phyloP scores from a whole-genome alignment of 1,284 basidiomycete genomes.

The Jaminaea rosea region DNA sequence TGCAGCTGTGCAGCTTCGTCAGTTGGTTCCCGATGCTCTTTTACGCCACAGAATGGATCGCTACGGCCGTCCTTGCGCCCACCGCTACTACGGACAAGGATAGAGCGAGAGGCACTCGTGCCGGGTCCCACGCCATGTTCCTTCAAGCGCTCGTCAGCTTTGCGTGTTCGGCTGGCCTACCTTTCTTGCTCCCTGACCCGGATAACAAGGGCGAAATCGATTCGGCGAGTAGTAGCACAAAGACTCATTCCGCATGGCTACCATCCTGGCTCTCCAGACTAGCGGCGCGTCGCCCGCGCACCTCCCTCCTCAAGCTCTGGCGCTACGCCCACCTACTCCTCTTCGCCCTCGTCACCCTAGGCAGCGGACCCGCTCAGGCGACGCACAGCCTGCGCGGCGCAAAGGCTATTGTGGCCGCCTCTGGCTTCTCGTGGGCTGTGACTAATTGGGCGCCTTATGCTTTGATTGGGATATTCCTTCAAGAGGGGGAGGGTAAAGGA shows the following conservation, averaged over 20 bases:
- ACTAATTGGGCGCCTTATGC: conserved; percentile 45
- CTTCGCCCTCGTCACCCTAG: conserved; percentile 15
- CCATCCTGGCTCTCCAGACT: neutral
- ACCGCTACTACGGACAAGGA: neutral
- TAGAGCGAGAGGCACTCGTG: neutral
- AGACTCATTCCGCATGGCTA: too few species aligned
- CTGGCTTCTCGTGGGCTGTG: conserved; percentile 43
- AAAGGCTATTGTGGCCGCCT: conserved; percentile 29
- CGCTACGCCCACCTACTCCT: conserved; percentile 21
- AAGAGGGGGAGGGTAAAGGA: neutral
- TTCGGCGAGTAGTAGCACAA: too few species aligned
- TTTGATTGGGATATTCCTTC: conserved; percentile 15
- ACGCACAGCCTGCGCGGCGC: conserved; percentile 10
- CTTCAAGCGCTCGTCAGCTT: neutral
- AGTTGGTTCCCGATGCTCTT: conserved; percentile 55
- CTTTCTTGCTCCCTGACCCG: neutral
- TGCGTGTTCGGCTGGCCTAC: neutral
- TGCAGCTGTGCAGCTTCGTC: conserved; percentile 83
- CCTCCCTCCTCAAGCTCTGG: conserved; percentile 37
- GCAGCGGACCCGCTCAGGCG: conserved; percentile 20
- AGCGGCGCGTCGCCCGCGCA: neutral
- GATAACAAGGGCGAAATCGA: neutral
- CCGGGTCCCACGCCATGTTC: neutral
- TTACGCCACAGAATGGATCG: conserved; percentile 70
- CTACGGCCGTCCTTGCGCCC: neutral